Base-by-base conservation (phyloP, 352 stramenopile species). In the Aphanomyces cochlioides region DNA sequence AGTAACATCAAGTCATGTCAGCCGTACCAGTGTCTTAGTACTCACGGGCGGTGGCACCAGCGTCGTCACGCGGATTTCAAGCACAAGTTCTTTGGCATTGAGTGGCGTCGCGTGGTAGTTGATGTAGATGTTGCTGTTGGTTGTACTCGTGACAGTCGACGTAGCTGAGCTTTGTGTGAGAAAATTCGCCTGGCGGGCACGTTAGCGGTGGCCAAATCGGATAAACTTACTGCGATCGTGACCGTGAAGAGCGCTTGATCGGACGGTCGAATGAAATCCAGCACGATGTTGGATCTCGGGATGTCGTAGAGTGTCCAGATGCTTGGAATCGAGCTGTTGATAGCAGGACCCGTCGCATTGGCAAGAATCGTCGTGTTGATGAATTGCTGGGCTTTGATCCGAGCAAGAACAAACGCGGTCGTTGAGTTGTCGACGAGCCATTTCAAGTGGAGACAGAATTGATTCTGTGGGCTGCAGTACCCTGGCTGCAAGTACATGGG, bases 91-190 rank as follows among this genome's bases (percentile, higher is more conserved):
- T 37, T 61, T 61, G 54, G 54, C 54, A 39, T 37, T 61, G 37
- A 61, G 19, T 40, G 54, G 54, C 19, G 54, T 61, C 17, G 54
- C 54, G 10, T 19, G 7, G 54, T 61, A 61, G 5, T 12, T 19
- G 6, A 39, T 37, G 37, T 61, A 61, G 28, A 61, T 1, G 54
- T 61, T 21, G 64, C 47, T 45, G n/a, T 50, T 56, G 43, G 36
- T 67, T 37, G 64, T 70, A 19, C 47, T 70, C 17, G 48, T 61
- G 6, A 70, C 47, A 12, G 64, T 70, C 6, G 64, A 70, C 54
- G 64, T 70, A 50, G 64, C 64, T 61, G 53, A 54, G 4, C n/a
- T 63, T 28, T 21, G 7, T 13, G 34, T 61, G 15, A 70, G 28
- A 15, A 70, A 12, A 6, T 12, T 13, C 10, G 64, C 64, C 54